Evolutionary conservation across 23 red algal species (phyloP), one percentile per base, ranked within the genome.

Genomic region (Gracilaria gracilis): DNA sequence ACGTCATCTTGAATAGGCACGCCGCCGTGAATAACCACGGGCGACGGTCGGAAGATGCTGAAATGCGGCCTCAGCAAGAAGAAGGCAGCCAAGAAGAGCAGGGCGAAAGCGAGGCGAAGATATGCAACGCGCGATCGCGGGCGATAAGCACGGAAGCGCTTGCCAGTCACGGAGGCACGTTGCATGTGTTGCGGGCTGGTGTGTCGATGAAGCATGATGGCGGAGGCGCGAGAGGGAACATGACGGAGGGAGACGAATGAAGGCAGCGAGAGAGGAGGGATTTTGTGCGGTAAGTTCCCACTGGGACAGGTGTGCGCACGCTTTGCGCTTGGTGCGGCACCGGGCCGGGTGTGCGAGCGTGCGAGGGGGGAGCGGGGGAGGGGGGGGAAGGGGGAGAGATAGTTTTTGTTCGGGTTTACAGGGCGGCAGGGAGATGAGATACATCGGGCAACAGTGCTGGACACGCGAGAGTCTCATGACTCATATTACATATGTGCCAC

Each of bases 391-490:
- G 33, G 64, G 3, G 27, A 37, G 33, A 36, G 64, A 32, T 20
- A 24, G 64, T 36, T 69, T 69, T 69, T n/a, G n/a, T n/a, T n/a
- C n/a, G n/a, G n/a, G 44, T 48, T 48, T 48, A 48, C 44, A 48
- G 44, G 44, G 64, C 27, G 16, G 12, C 0, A 36, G 28, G n/a
- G n/a, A n/a, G n/a, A n/a, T n/a, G n/a, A n/a, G n/a, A n/a, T n/a
- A n/a, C n/a, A n/a, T n/a, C n/a, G n/a, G 64, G 64, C 51, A 55
- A 55, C 51, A 55, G 64, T 36, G 64, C 64, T 69, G 64, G 64
- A 69, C 64, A 69, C 64, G 64, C n/a, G n/a, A n/a, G n/a, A n/a
- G n/a, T n/a, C n/a, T n/a, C n/a, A n/a, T n/a, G n/a, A n/a, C n/a
- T n/a, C n/a, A n/a, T n/a, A n/a, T n/a, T n/a, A n/a, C n/a, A n/a